phyloP scores from a whole-genome alignment of 75 land plant species.

The Gnetum montanum region DNA sequence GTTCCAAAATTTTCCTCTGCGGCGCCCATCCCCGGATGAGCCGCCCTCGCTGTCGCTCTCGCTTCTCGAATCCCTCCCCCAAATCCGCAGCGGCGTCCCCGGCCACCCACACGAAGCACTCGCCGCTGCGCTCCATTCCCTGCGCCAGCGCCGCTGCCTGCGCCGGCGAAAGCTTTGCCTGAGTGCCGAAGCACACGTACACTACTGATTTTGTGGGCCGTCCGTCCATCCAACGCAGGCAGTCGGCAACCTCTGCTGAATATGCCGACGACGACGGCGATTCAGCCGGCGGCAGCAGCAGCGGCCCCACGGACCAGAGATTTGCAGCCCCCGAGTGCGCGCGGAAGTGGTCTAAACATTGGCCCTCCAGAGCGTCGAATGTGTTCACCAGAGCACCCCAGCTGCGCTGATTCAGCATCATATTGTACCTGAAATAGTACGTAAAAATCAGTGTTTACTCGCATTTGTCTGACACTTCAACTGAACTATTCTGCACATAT shows the following conservation, averaged over 20 bases:
- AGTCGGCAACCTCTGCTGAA: background rate
- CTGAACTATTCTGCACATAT: too few relatives aligned
- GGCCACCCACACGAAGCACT: background rate
- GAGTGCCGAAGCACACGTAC: background rate
- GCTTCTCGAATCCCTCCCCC: background rate
- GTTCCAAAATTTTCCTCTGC: conserved; percentile 6
- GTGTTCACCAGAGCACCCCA: conserved; percentile 35
- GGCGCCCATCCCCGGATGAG: conserved; percentile 13
- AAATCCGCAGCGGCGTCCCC: conserved; percentile 10
- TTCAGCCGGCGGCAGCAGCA: background rate
- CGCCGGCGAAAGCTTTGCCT: background rate
- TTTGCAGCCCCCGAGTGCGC: background rate
- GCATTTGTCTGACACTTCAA: too few relatives aligned
- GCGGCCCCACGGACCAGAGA: conserved; percentile 34
- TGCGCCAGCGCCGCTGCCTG: background rate
- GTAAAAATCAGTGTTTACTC: too few relatives aligned
- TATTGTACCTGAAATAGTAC: conserved; percentile 7
- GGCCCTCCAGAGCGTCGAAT: conserved; percentile 18
- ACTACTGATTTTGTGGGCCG: background rate
- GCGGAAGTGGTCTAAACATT: conserved; percentile 14
- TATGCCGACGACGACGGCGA: too few relatives aligned
- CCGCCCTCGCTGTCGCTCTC: conserved; percentile 2
- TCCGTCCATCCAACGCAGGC: conserved; percentile 9
- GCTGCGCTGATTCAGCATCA: conserved; percentile 13
- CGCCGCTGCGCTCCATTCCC: conserved; percentile 1